Conservation (phyloP, 164 flowering plant species). For the Saururus chinensis region DNA sequence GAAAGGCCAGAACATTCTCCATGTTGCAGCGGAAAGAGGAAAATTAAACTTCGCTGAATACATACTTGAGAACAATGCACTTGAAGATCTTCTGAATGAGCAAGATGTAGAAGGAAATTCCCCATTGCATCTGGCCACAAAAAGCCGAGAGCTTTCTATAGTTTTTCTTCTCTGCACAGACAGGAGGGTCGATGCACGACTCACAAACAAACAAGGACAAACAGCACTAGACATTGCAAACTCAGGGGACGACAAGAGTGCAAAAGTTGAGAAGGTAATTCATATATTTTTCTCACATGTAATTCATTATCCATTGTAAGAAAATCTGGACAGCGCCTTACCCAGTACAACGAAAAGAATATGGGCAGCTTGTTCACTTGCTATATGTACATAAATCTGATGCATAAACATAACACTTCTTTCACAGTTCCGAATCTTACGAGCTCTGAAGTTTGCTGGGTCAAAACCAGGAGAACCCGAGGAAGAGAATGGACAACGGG, state of each 20-base stretch:
- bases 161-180: not conserved
- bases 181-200: not conserved
- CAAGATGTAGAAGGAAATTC: not conserved
- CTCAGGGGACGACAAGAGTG: too few relatives aligned
- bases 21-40: not conserved
- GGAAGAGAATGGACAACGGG: not conserved
- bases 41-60: not conserved
- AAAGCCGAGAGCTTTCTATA: not conserved
- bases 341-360: too few relatives aligned
- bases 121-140: conserved; percentile 3
- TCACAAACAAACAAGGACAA: not conserved
- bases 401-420: too few relatives aligned
- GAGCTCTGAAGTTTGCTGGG: not conserved
- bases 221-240: not conserved
- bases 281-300: too few relatives aligned
- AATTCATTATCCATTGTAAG: too few relatives aligned
- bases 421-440: not conserved
- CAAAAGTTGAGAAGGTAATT: too few relatives aligned
- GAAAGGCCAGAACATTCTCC: conserved; percentile 1
- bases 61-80: not conserved
- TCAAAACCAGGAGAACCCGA: not conserved
- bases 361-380: too few relatives aligned
- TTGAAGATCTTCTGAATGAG: conserved; percentile 1
- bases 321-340: too few relatives aligned
- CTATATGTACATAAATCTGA: too few relatives aligned